phyloP scores from a whole-genome alignment of 2,329 filamentous ascomycete genomes.

The Cercospora berteroae region DNA sequence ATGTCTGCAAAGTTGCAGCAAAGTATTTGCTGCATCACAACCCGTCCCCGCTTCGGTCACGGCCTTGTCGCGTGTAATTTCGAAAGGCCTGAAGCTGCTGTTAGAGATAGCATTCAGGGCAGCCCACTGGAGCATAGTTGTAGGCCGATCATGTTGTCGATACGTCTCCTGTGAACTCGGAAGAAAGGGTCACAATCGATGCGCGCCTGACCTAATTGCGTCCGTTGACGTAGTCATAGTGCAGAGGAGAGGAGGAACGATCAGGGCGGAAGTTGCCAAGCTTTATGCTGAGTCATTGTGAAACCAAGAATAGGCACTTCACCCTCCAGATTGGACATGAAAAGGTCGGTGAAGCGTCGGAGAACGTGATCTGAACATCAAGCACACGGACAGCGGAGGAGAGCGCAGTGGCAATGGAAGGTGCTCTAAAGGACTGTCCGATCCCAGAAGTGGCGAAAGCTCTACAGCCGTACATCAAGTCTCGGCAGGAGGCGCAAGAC shows the following conservation, averaged over 20 bases:
- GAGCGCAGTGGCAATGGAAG: not conserved
- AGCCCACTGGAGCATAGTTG: not conserved
- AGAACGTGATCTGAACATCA: not conserved
- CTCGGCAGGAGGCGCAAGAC: constrained; percentile 29
- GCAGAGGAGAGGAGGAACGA: not conserved
- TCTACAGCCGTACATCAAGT: constrained; percentile 34
- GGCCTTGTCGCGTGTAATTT: not conserved
- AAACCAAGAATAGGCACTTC: constrained; percentile 5
- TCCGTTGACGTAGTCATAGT: not conserved
- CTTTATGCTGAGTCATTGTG: not conserved
- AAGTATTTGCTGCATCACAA: not conserved
- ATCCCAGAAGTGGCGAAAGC: constrained; percentile 34
- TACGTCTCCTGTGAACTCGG: not conserved
- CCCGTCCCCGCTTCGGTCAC: not conserved
- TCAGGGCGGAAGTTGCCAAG: not conserved
- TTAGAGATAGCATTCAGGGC: not conserved
- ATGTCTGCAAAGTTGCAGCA: not conserved
- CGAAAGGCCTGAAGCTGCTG: not conserved
- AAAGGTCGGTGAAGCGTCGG: constrained; percentile 1
- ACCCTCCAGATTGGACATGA: not conserved
- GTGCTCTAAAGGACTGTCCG: constrained; percentile 20
- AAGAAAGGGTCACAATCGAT: not conserved
- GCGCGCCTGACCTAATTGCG: not conserved
- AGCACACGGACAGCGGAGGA: not conserved
- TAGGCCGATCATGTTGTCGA: not conserved